Conservation (phyloP, 768 basidiomycete genomes). For the Macrocybe gigantea region DNA sequence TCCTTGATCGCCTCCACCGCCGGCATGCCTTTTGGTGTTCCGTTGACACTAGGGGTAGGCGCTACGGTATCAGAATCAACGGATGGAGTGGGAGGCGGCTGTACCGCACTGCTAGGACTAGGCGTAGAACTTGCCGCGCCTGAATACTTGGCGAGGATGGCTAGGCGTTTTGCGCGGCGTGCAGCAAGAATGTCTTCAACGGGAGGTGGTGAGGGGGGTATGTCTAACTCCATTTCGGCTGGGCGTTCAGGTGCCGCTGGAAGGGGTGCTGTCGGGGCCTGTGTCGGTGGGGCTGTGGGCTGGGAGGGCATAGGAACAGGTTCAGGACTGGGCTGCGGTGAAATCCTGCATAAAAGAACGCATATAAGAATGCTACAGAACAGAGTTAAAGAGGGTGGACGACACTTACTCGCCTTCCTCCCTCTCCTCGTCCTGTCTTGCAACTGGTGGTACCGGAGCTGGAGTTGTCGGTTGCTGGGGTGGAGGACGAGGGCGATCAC, state of each 20-base stretch:
- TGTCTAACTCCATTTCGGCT: constrained; percentile 49
- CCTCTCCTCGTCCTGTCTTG: constrained; percentile 48
- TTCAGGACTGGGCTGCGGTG: constrained; percentile 24
- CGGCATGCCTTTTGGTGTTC: constrained; percentile 19
- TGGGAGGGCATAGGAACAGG: background rate
- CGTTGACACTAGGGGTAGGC: constrained; percentile 44
- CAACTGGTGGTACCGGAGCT: constrained; percentile 2
- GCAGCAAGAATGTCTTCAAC: constrained; percentile 63
- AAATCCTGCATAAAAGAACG: constrained; percentile 39
- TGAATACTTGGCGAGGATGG: constrained; percentile 74
- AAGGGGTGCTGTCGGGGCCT: constrained; percentile 11
- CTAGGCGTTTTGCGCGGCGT: constrained; percentile 66
- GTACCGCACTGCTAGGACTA: constrained; percentile 69
- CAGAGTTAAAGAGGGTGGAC: constrained; percentile 12
- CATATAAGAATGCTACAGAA: constrained; percentile 4
- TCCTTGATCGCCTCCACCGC: constrained; percentile 4
- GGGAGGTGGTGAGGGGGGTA: constrained; percentile 45
- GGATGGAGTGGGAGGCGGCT: constrained; percentile 57
- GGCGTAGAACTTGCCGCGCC: constrained; percentile 45
- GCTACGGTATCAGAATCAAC: constrained; percentile 58
- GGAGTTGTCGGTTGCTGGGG: background rate
- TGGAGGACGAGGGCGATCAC: constrained; percentile 2
- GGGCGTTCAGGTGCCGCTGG: constrained; percentile 25
- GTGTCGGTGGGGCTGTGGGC: constrained; percentile 2
- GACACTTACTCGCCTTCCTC: constrained; percentile 94